Base-by-base conservation (phyloP, 2,329 filamentous ascomycete species). In the Epichloe glyceriae region DNA sequence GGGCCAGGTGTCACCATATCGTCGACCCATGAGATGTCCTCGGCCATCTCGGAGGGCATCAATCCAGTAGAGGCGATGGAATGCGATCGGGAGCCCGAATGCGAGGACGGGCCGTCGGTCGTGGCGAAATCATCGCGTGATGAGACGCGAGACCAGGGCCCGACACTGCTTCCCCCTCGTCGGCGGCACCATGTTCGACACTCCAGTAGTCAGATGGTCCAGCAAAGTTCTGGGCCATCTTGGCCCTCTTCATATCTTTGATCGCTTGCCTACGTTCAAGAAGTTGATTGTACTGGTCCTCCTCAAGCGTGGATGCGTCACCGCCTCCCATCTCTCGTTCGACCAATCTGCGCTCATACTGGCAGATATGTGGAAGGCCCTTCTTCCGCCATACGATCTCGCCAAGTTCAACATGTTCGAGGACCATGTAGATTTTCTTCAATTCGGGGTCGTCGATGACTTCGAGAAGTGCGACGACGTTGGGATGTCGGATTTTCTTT, bases 401-500 rank as follows among this genome's bases (percentile, higher is more conserved):
- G 48, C 93, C 91, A 40, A 91, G 78, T 64, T 96, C 88, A 51
- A 96, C 90, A 67, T 91, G 91, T 67, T 98, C 93, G 42, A 98
- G 77, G 19, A 97, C 88, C 70, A 98, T 91, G 70, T 98, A 98
- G 55, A 98, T 95, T 70, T 98, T 98, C 71, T 94, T 93, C 52
- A 89, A 81, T 61, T 89, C 88, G 2, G 91, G 91, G 64, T 98
- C 93, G 64, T 98, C 93, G 60, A 98, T 97, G 61, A 98, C 90
- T 70, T 98, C 93, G 56, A 97, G 78, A 39, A 98, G 74, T 60
- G 88, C 90, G 55, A 98, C 93, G 40, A 98, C 88, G 62, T 98
- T 96, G n/a, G 88, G 85, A 66, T 98, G 93, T 33, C 91, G 84
- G 50, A 95, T 95, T 72, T 98, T 98, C 68, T 98, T 98, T 60